Evolutionary conservation across 768 basidiomycete species (phyloP), one percentile per base, ranked within the genome.

Genomic region (Filobasidium floriforme): DNA sequence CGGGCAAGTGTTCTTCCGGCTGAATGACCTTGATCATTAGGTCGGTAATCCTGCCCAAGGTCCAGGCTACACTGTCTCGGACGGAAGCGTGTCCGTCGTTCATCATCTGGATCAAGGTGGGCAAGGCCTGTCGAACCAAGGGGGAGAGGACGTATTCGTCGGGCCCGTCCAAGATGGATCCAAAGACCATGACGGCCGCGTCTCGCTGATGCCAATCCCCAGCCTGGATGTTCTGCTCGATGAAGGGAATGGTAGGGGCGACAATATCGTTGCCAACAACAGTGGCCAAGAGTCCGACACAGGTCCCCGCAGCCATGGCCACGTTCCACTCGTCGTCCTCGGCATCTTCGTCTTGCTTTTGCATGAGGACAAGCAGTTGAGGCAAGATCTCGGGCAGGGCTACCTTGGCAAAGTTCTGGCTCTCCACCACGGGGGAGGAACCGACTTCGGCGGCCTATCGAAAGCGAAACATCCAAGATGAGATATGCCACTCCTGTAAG

Each of bases 321-420:
- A 94, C 86, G 73, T 94, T 94, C 96, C 96, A 99, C 77, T 99
- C 96, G 71, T 97, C 96, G 70, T 97, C 94, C 52, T 94, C 92
- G 0, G 91, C 92, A 71, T 97, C 92, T 75, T 98, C 96, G 72
- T 93, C 90, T 78, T 99, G 96, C 69, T 86, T 88, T 1, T 89
- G 91, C 66, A 98, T 84, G 24, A 98, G 85, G 46, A 86, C 83
- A 26, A 99, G 83, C 10, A 99, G 84, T 9, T 97, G 92, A 9
- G 96, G 94, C 0, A 93, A 83, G 69, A 98, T 92, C 80, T 98
- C 96, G 28, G 90, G 88, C 28, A 99, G 81, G 1, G 96, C 96
- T 61, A 91, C 86, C 80, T 91, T 93, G 55, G 96, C 92, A 71
- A 97, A 99, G 79, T 88, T 86, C 73, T 86, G 88, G 26, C 89